Percentiles rank a stretch among this genome's conserved stretches.
Evolutionary conservation across 805 yeast species (phyloP).

Genomic region (Kluyveromyces aestuarii): DNA sequence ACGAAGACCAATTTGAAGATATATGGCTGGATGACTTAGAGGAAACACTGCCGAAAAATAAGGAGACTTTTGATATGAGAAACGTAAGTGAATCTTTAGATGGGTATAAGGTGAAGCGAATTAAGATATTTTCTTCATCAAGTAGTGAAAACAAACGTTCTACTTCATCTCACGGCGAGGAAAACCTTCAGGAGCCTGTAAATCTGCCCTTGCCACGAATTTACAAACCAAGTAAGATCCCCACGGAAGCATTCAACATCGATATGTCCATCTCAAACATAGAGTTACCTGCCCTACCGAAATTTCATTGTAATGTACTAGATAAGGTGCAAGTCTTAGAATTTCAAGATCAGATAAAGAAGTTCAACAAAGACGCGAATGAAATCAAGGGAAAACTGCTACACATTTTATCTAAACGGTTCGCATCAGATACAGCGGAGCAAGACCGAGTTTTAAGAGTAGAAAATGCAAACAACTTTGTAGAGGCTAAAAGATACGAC

Average conservation of each 20-base stretch:
- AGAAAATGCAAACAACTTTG: conserved; percentile 15
- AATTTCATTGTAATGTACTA: conserved; percentile 10
- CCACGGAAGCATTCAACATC: conserved; percentile 9
- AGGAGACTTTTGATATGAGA: conserved; percentile 18
- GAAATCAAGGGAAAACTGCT: conserved; percentile 13
- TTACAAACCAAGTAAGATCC: conserved; percentile 15
- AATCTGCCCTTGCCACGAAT: conserved; percentile 20
- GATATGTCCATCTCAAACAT: conserved; percentile 7
- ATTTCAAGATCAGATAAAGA: conserved; percentile 11
- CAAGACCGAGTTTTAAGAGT: conserved; percentile 13
- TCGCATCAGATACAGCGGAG: conserved; percentile 13
- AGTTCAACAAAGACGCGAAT: conserved; percentile 12
- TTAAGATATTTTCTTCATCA: conserved; percentile 4
- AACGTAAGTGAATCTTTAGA: conserved; percentile 18
- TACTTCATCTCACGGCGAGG: conserved; percentile 4
- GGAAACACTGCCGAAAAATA: conserved; percentile 10
- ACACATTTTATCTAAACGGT: conserved; percentile 10
- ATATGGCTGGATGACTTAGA: conserved; percentile 11
- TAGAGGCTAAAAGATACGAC: conserved; percentile 14
- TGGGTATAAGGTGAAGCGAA: conserved; percentile 14
- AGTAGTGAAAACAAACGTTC: neutral
- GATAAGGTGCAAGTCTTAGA: conserved; percentile 12
- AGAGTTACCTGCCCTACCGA: conserved; percentile 15
- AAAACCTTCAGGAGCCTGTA: conserved; percentile 21
- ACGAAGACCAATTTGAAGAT: conserved; percentile 6